Evolutionary conservation across 805 yeast genomes (phyloP), one percentile per base, ranked within the genome.

Genomic region (Metschnikowia arizonensis): DNA sequence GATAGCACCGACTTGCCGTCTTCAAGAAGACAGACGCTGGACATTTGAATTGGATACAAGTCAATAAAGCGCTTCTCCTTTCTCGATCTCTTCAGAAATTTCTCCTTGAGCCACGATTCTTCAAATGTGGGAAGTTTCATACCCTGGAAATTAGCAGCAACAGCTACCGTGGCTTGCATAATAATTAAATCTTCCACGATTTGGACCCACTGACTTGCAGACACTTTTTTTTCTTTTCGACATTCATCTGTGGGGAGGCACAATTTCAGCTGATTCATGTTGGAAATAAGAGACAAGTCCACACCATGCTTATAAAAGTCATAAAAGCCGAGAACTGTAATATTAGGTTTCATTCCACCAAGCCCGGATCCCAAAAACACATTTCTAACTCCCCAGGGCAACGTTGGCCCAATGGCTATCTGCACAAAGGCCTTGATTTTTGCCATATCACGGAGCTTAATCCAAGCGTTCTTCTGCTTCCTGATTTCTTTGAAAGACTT

Each of bases 341-440:
- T 90, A 60, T 93, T 93, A 1, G 99, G 99, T 57, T 80, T 84
- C 99, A 93, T 93, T 10, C 97, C 97, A 6, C 99, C 99, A n/a
- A 93, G 70, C 0, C 99, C 99, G 2, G 96, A 85, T 0, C 97
- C 97, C 48, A 91, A 63, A 48, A 79, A 89, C 8, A 93, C 89
- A 60, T 91, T 91, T 50, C 99, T 73, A 0, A 88, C 95, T 21
- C 99, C 98, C 97, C 98, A 91, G 0, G 89, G 84, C 33, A 93
- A 72, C 1, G 85, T 77, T 0, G 96, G 90, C 0, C 96, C 95
- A 9, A 89, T 76, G 1, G 91, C 87, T 40, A 93, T 80, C 60
- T 93, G 99, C 5, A 93, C 93, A 73, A 93, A 93, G 0, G 97
- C 98, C 61, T 93, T 93, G 45, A 93, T 79, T 28, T 79, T 76